These are phyloP conservation scores for Colletotrichum theobromicola DNA, from an alignment of 2,329 filamentous ascomycete genomes.

Conservation along the genomic window DNA sequence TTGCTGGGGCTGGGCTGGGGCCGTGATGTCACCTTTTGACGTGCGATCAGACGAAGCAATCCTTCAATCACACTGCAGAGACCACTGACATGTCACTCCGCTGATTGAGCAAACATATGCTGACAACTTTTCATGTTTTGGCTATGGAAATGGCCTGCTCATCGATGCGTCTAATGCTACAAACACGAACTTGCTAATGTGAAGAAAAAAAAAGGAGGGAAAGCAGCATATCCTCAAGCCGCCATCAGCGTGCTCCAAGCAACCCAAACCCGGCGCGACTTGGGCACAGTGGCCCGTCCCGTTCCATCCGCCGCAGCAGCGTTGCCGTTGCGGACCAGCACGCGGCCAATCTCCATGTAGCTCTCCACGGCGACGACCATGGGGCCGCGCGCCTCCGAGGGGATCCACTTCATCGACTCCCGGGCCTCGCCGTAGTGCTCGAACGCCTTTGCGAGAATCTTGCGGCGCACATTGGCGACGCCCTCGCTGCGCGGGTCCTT, in stretches of 20 bases:
- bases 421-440: constrained; percentile 60
- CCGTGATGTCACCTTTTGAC: constrained; percentile 11
- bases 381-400: constrained; percentile 62
- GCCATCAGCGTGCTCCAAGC: constrained; percentile 59
- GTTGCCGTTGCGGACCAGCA: constrained; percentile 43
- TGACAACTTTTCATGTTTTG: neutral
- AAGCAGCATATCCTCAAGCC: neutral
- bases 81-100: neutral
- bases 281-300: constrained; percentile 48
- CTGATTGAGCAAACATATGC: neutral
- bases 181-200: neutral
- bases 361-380: constrained; percentile 75
- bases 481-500: constrained; percentile 49
- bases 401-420: constrained; percentile 65
- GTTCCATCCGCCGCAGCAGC: constrained; percentile 6
- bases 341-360: constrained; percentile 77
- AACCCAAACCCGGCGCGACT: constrained; percentile 54
- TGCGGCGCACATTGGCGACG: constrained; percentile 55
- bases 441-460: constrained; percentile 66
- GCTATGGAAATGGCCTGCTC: neutral
- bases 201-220: constrained; percentile 22
- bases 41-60: neutral
- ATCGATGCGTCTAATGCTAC: constrained; percentile 9
- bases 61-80: neutral
- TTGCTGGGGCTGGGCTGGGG: neutral